These are phyloP conservation scores for Globisporangium camurandrum DNA, from an alignment of 352 stramenopile species.

Conservation along the genomic window DNA sequence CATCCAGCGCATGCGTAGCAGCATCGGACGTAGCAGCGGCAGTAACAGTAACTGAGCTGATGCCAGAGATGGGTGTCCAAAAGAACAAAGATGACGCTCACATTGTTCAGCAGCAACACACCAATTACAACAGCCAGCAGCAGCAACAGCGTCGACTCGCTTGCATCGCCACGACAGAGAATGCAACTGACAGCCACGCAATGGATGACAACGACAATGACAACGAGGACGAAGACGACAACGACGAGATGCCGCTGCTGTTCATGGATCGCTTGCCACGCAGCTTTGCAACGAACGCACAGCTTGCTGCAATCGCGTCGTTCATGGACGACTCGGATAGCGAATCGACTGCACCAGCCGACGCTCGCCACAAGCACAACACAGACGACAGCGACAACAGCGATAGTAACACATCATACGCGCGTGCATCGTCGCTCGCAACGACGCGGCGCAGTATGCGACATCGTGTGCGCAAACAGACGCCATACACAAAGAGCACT, in stretches of 20 bases:
- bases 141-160: background rate
- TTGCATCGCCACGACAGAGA: background rate
- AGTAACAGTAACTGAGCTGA: too few species aligned
- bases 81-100: too few species aligned
- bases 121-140: background rate
- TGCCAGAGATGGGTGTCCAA: too few species aligned
- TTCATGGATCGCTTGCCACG: constrained; percentile 66
- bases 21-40: too few species aligned
- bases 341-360: constrained; percentile 6
- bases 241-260: constrained; percentile 71
- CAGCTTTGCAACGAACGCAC: constrained; percentile 52
- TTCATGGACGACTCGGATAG: constrained; percentile 65
- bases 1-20: background rate
- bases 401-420: background rate
- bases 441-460: background rate
- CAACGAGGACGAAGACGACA: constrained; percentile 4
- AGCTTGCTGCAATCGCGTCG: constrained; percentile 66
- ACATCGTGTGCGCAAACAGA: constrained; percentile 6
- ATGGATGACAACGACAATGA: too few species aligned
- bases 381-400: constrained; percentile 7
- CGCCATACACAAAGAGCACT: constrained; percentile 20
- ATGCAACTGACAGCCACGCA: too few species aligned
- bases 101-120: background rate
- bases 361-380: too few species aligned
- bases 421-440: background rate